These are phyloP conservation scores for Pluteus cervinus DNA, from an alignment of 768 basidiomycete genomes.

Conservation along the genomic window DNA sequence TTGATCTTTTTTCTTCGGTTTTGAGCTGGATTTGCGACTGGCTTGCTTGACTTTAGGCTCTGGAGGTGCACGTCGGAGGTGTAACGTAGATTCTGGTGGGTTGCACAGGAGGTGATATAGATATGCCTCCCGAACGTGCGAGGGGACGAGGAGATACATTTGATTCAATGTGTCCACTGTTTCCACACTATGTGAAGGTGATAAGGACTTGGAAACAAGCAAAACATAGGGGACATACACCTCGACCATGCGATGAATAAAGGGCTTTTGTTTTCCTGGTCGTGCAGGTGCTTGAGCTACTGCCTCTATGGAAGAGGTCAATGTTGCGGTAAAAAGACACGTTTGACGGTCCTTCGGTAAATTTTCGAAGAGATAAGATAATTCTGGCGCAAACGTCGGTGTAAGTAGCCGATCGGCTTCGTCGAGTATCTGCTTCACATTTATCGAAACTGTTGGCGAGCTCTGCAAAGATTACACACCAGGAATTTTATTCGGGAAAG, in stretches of 20 bases:
- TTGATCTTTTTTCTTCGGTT: constrained; percentile 28
- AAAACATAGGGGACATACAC: constrained; percentile 34
- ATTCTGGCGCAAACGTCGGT: constrained; percentile 81
- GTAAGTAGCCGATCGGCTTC: constrained; percentile 94
- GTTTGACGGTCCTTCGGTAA: constrained; percentile 90
- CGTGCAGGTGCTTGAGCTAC: constrained; percentile 68
- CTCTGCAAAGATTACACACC: constrained; percentile 34
- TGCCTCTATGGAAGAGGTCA: constrained; percentile 80
- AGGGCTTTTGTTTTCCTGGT: constrained; percentile 80
- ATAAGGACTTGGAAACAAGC: constrained; percentile 4
- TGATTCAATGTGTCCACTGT: constrained; percentile 89
- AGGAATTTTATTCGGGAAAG: constrained; percentile 80
- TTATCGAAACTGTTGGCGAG: background rate
- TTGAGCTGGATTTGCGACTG: constrained; percentile 23
- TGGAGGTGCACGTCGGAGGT: constrained; percentile 59
- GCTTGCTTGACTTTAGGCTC: constrained; percentile 41
- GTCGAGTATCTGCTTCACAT: constrained; percentile 68
- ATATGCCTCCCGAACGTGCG: constrained; percentile 90
- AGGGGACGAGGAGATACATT: constrained; percentile 86
- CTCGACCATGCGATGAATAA: constrained; percentile 74
- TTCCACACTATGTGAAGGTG: constrained; percentile 56
- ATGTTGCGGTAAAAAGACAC: constrained; percentile 93
- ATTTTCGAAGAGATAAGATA: constrained; percentile 67
- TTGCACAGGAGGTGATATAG: constrained; percentile 86
- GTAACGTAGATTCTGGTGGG: constrained; percentile 73